Conservation (phyloP, 306 rosid species). For the Lagenaria siceraria region DNA sequence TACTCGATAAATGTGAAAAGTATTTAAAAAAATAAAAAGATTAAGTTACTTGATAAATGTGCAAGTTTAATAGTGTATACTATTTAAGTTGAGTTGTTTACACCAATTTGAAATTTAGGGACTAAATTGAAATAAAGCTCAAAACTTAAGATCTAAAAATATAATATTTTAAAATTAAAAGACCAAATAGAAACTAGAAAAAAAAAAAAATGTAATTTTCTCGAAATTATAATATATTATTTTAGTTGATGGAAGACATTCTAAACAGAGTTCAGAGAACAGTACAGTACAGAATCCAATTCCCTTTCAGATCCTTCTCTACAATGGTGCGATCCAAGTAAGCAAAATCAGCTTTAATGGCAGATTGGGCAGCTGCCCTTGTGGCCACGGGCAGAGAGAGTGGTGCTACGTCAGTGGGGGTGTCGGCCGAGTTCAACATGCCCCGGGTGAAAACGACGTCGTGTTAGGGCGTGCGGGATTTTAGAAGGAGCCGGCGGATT, state of each 20-base stretch:
- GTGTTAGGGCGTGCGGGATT: neutral
- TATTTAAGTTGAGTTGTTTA: no score
- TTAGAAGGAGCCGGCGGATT: neutral
- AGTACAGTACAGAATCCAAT: neutral
- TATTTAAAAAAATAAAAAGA: no score
- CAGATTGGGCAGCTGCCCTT: neutral
- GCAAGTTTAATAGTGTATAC: no score
- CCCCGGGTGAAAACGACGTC: neutral
- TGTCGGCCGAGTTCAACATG: slow-evolving; percentile 7
- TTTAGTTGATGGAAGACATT: neutral
- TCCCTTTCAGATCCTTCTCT: neutral
- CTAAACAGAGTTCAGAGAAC: neutral
- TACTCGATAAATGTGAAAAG: no score
- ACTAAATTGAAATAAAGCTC: no score
- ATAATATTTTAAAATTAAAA: no score
- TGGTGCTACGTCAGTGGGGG: neutral
- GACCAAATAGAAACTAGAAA: no score
- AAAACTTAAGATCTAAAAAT: no score
- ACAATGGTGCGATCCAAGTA: slow-evolving; percentile 4
- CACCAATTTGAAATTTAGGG: no score
- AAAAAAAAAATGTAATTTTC: no score
- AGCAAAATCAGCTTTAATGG: neutral
- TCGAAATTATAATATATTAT: no score
- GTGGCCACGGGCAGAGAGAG: neutral
- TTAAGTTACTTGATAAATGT: no score